Conservation (phyloP, 257 asterid genomes). For the Solanum megistacrolobum region DNA sequence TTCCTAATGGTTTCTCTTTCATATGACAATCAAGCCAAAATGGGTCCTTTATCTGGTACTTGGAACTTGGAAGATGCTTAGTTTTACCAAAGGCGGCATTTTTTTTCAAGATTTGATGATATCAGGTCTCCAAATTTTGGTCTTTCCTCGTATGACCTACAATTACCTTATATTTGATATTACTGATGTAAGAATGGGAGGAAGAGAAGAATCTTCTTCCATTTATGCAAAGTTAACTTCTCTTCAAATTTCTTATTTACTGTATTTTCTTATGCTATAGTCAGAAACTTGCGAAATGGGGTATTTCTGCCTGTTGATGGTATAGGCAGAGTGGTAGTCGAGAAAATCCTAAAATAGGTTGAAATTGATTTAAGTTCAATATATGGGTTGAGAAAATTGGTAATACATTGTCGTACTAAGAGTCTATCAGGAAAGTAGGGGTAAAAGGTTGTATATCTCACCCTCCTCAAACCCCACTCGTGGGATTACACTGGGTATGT, state of each 20-base stretch:
- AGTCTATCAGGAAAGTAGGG: background rate
- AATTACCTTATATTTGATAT: background rate
- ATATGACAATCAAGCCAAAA: background rate
- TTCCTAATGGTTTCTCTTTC: background rate
- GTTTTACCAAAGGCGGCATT: background rate
- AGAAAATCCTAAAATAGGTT: background rate
- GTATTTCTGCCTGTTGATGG: background rate
- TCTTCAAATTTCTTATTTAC: background rate
- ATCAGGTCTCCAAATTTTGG: background rate
- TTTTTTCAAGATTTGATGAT: background rate
- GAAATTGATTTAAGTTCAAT: background rate
- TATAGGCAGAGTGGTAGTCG: background rate
- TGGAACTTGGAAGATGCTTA: background rate
- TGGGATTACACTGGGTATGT: background rate
- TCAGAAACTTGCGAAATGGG: background rate
- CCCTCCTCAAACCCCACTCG: background rate
- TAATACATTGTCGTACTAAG: background rate
- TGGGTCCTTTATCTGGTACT: background rate
- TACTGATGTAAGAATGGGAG: background rate
- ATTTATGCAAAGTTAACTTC: background rate
- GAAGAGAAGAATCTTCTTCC: background rate
- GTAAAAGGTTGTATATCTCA: background rate
- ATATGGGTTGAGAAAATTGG: background rate
- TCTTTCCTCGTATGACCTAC: background rate
- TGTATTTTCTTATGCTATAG: background rate